Percentiles rank a stretch among this genome's conserved stretches.
Conservation (phyloP, 208 protist species). For the Acanthamoeba divionensis region DNA sequence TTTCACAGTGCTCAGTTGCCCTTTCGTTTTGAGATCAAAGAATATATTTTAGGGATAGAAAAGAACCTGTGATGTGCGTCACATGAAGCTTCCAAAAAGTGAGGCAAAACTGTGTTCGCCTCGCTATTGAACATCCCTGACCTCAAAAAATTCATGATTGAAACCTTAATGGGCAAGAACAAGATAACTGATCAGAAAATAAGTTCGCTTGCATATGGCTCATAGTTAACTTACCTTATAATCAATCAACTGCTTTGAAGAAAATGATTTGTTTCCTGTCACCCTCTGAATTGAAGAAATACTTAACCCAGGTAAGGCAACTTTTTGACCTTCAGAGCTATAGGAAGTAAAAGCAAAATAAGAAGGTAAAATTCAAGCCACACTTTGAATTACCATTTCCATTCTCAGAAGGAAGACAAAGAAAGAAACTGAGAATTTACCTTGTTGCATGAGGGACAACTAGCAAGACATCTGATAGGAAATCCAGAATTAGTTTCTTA, state of each 20-base stretch:
- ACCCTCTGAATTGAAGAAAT: not conserved
- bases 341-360: too few species aligned
- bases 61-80: constrained; percentile 23
- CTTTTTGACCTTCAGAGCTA: too few species aligned
- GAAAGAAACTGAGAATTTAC: too few species aligned
- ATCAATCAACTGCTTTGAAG: not conserved
- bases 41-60: not conserved
- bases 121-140: constrained; percentile 1
- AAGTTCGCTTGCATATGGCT: not conserved
- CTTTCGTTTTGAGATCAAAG: not conserved
- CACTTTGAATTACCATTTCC: too few species aligned
- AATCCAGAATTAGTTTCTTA: not conserved
- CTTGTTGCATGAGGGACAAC: too few species aligned
- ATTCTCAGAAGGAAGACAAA: too few species aligned
- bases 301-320: not conserved
- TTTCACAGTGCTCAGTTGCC: not conserved
- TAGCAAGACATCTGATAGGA: not conserved
- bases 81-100: constrained; percentile 21
- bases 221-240: not conserved
- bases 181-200: not conserved
- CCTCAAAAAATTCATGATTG: not conserved
- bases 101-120: not conserved
- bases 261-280: not conserved
- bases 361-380: too few species aligned
- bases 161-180: not conserved